These are phyloP conservation scores for Dipodascus albidus DNA, from an alignment of 805 yeast species.

Conservation along the genomic window DNA sequence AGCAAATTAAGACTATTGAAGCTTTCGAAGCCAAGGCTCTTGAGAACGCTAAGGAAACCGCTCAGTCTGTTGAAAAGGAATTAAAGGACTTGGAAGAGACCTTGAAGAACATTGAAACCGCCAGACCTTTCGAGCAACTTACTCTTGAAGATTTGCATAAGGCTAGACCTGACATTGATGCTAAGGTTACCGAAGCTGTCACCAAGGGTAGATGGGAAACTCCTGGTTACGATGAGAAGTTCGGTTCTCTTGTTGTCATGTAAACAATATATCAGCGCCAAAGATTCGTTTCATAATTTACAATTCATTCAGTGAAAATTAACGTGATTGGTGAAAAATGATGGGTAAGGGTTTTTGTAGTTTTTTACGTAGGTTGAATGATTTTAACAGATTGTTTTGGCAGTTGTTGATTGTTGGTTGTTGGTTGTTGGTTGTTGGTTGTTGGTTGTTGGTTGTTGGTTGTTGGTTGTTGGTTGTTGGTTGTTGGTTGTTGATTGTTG, in stretches of 20 bases:
- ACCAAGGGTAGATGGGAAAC: conserved; percentile 96
- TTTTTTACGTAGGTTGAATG: no score
- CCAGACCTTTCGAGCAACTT: conserved; percentile 95
- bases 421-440: no score
- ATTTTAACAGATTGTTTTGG: no score
- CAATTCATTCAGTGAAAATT: no score
- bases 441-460: no score
- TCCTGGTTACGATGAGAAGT: conserved; percentile 97
- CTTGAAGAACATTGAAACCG: conserved; percentile 84
- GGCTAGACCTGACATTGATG: conserved; percentile 97
- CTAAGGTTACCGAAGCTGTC: conserved; percentile 89
- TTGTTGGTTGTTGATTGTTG: no score
- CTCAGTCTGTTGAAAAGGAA: conserved; percentile 77
- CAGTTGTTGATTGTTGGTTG: no score
- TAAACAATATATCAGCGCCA: conserved; percentile 15
- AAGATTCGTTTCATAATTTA: no score
- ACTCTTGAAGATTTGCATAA: conserved; percentile 88
- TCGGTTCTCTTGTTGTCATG: conserved; percentile 95
- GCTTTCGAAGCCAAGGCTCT: conserved; percentile 91
- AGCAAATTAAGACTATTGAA: conserved; percentile 84
- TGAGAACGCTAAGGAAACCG: conserved; percentile 91
- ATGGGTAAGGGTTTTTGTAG: no score
- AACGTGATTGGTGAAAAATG: no score
- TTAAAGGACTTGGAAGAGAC: conserved; percentile 78
- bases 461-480: no score